These are phyloP conservation scores for Boletales sp. DNA, from an alignment of 768 basidiomycete genomes.

Conservation along the genomic window DNA sequence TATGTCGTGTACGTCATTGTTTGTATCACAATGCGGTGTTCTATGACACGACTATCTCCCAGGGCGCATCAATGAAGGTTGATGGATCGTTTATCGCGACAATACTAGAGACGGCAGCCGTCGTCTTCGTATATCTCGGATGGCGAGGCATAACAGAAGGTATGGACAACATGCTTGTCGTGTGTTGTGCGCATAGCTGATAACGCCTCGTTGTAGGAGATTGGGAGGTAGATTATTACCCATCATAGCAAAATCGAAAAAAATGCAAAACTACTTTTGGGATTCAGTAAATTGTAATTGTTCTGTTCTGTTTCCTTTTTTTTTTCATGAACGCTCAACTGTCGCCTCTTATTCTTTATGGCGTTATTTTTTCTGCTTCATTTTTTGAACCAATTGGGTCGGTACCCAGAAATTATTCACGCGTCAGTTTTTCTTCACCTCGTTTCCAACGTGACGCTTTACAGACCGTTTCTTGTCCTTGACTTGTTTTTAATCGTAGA, in stretches of 20 bases:
- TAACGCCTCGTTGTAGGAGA: slow-evolving; percentile 31
- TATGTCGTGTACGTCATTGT: slow-evolving; percentile 57
- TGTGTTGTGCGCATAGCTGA: slow-evolving; percentile 1
- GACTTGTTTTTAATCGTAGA: neutral
- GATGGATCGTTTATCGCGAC: slow-evolving; percentile 90
- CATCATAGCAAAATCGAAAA: slow-evolving; percentile 23
- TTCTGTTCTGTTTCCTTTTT: slow-evolving; percentile 1
- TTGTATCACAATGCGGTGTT: neutral
- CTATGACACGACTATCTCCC: slow-evolving; percentile 10
- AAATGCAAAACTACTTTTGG: neutral
- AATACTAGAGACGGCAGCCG: slow-evolving; percentile 71
- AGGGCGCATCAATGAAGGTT: slow-evolving; percentile 64
- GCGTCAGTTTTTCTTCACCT: no score
- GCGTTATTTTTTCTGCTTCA: no score
- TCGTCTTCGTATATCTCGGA: slow-evolving; percentile 66
- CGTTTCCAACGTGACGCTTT: no score
- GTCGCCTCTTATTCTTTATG: no score
- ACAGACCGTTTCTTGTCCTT: neutral
- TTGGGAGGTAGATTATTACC: slow-evolving; percentile 53
- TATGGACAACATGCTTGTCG: slow-evolving; percentile 20
- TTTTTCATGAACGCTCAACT: no score
- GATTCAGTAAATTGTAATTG: slow-evolving; percentile 9
- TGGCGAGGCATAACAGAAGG: slow-evolving; percentile 93
- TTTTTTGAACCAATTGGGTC: no score
- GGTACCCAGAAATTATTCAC: no score